Conservation (phyloP, 345 rosid genomes). For the Pistacia atlantica region DNA sequence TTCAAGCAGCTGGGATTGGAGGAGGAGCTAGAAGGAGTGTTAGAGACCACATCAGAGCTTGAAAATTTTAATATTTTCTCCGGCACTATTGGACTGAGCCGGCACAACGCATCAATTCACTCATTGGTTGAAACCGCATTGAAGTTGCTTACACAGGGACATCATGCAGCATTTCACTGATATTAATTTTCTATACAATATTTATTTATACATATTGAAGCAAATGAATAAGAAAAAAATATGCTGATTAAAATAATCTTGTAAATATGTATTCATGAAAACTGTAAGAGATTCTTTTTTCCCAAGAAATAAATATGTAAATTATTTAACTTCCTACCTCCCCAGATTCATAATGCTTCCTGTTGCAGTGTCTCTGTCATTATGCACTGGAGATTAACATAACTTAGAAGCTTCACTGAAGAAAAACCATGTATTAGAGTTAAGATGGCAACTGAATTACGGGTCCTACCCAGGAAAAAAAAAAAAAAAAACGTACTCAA, state of each 20-base stretch:
- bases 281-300: constrained; percentile 15
- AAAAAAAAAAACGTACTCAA: neutral
- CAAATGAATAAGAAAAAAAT: neutral
- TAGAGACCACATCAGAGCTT: constrained; percentile 75
- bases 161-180: neutral
- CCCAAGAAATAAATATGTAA: constrained; percentile 16
- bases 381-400: neutral
- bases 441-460: neutral
- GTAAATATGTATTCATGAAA: constrained; percentile 2
- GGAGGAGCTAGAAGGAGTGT: constrained; percentile 52
- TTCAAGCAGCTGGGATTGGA: constrained; percentile 55
- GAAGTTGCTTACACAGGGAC: constrained; percentile 35
- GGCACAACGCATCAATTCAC: constrained; percentile 65
- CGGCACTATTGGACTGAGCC: constrained; percentile 67
- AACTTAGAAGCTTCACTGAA: neutral
- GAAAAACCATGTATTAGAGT: neutral
- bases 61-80: constrained; percentile 86
- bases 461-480: neutral
- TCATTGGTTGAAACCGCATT: constrained; percentile 59
- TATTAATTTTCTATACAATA: too few species aligned
- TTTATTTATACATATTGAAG: neutral
- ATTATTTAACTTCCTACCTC: neutral
- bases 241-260: neutral
- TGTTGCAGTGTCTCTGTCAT: neutral
- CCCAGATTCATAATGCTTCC: neutral